A percentile compares a stretch with the other conserved stretches of the same genome.
These are phyloP conservation scores for Chlamydomonas schloesseri DNA, from an alignment of 139 green algal species.

Conservation along the genomic window DNA sequence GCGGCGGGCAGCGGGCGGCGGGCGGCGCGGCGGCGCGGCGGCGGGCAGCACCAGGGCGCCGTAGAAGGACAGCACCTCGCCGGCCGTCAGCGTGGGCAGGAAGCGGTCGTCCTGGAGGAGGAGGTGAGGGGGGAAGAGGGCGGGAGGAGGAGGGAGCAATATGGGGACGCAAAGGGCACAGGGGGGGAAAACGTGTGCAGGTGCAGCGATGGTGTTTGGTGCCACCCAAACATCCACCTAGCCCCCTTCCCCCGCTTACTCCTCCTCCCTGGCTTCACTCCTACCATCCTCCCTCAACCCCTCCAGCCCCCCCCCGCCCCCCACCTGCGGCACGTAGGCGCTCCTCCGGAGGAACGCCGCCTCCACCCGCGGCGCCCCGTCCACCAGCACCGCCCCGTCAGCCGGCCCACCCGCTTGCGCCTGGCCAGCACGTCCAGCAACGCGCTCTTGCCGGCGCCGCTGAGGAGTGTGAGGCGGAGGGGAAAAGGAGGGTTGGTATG, in stretches of 20 bases:
- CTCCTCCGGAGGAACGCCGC: conserved; percentile 44
- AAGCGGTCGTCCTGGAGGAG: conserved; percentile 82
- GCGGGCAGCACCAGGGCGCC: conserved; percentile 58
- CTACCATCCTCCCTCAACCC: neutral
- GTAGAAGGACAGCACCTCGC: conserved; percentile 65
- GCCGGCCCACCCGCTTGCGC: conserved; percentile 62
- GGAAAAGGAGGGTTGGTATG: too few relatives aligned
- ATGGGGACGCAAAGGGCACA: too few relatives aligned
- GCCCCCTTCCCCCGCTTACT: too few relatives aligned
- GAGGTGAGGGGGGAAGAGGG: neutral
- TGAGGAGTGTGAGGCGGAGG: too few relatives aligned
- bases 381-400: conserved; percentile 73
- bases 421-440: conserved; percentile 72
- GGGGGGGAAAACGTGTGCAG: too few relatives aligned
- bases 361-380: conserved; percentile 55
- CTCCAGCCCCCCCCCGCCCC: neutral
- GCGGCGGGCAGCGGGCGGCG: neutral
- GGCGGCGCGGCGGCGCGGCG: too few relatives aligned
- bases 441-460: conserved; percentile 69
- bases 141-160: too few relatives aligned
- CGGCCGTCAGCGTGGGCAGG: conserved; percentile 65
- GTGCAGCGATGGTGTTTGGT: too few relatives aligned
- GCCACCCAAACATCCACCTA: too few relatives aligned
- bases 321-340: conserved; percentile 67
- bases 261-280: too few relatives aligned